Percentiles rank a stretch among this genome's conserved stretches.
phyloP scores from a whole-genome alignment of 768 basidiomycete genomes.

The Rhodotorula toruloides region DNA sequence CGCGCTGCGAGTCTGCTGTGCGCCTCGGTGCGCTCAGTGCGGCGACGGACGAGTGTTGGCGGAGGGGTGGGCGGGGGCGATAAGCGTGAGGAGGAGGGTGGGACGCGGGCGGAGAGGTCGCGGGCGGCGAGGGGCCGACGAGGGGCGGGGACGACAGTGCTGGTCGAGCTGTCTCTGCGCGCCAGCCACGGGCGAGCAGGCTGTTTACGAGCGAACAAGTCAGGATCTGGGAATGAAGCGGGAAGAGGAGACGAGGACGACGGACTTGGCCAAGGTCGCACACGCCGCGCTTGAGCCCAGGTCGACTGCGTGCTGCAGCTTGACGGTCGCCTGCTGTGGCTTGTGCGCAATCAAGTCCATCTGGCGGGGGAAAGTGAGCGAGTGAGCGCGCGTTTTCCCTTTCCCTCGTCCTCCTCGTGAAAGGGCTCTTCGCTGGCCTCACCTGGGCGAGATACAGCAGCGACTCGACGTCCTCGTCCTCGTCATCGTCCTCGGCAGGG shows the following conservation, averaged over 20 bases:
- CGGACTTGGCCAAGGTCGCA: slow-evolving; percentile 25
- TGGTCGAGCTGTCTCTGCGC: neutral
- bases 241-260: neutral
- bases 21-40: neutral
- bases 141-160: neutral
- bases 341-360: slow-evolving; percentile 28
- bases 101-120: neutral
- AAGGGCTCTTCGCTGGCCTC: neutral
- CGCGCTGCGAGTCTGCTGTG: slow-evolving; percentile 8
- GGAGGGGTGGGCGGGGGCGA: neutral
- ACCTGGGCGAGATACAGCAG: slow-evolving; percentile 29
- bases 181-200: slow-evolving; percentile 1
- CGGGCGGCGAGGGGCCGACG: neutral
- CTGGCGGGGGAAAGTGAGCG: neutral
- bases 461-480: neutral
- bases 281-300: slow-evolving; percentile 11
- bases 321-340: neutral
- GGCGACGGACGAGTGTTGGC: neutral
- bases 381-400: neutral
- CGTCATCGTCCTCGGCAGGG: neutral
- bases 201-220: slow-evolving; percentile 2
- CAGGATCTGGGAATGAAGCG: neutral
- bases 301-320: slow-evolving; percentile 11
- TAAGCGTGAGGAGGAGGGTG: neutral
- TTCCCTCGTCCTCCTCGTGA: neutral